These are phyloP conservation scores for Trichophyton mentagrophytes DNA, from an alignment of 2,329 filamentous ascomycete genomes.

Conservation along the genomic window DNA sequence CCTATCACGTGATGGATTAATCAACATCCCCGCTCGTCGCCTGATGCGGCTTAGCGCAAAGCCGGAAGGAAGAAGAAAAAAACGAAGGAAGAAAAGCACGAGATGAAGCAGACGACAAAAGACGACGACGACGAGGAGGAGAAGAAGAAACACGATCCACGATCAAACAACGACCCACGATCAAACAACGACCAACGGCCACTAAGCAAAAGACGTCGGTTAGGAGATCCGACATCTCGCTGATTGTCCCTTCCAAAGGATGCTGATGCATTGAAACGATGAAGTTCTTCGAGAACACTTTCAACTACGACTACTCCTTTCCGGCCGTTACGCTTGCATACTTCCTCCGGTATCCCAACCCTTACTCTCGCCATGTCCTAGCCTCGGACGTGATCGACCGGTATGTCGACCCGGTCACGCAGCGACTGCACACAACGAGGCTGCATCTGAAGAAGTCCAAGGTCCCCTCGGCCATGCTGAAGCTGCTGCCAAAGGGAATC, in stretches of 20 bases:
- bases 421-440: slow-evolving; percentile 48
- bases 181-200: not conserved
- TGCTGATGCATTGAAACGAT: slow-evolving; percentile 26
- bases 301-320: slow-evolving; percentile 53
- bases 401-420: slow-evolving; percentile 46
- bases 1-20: not conserved
- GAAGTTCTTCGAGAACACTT: slow-evolving; percentile 43
- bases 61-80: not conserved
- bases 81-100: not conserved
- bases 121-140: not conserved
- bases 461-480: slow-evolving; percentile 47
- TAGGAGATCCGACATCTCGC: not conserved
- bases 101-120: not conserved
- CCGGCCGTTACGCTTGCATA: slow-evolving; percentile 54
- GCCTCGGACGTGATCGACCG: slow-evolving; percentile 55
- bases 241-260: slow-evolving; percentile 2
- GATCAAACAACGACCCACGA: not conserved
- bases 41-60: not conserved
- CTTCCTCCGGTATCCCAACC: slow-evolving; percentile 57
- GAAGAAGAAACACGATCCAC: not conserved
- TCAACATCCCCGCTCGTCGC: not conserved
- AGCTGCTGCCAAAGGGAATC: slow-evolving; percentile 47
- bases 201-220: not conserved
- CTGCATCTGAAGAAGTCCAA: slow-evolving; percentile 53
- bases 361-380: slow-evolving; percentile 52